Evolutionary conservation across 2,329 filamentous ascomycete species (phyloP).

Genomic region (Trichoderma citrinoviride): DNA sequence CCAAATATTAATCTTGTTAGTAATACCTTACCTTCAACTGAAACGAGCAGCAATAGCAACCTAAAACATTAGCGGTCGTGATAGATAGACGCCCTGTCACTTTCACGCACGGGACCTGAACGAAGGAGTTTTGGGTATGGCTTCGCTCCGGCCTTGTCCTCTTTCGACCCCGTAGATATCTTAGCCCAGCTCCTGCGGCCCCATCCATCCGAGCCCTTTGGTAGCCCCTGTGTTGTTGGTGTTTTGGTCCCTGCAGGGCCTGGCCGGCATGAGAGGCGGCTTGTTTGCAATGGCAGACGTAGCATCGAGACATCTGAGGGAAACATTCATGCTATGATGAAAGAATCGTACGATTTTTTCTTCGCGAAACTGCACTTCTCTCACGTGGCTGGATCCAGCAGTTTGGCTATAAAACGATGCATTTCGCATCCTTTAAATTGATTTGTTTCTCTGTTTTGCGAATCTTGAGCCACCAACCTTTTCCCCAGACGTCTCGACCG

Average conservation of each 20-base stretch:
- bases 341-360: conserved; percentile 21
- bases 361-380: neutral
- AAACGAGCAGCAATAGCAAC: conserved; percentile 6
- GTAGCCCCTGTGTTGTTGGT: neutral
- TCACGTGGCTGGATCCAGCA: conserved; percentile 8
- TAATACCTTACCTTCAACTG: neutral
- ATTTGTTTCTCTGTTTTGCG: neutral
- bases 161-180: neutral
- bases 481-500: neutral
- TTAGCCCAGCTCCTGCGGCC: conserved; percentile 7
- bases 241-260: neutral
- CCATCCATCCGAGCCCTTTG: conserved; percentile 3
- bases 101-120: neutral
- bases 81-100: conserved; percentile 8
- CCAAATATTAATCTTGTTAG: neutral
- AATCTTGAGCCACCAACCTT: neutral
- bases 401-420: conserved; percentile 12
- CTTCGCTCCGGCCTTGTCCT: neutral
- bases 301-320: conserved; percentile 1
- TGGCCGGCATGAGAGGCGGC: neutral
- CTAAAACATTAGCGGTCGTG: conserved; percentile 9
- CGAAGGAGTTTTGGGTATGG: no score
- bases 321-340: conserved; percentile 20
- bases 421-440: neutral
- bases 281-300: conserved; percentile 4